Evolutionary conservation across 2,329 filamentous ascomycete genomes (phyloP).

Genomic region (Cryoendolithus antarcticus): DNA sequence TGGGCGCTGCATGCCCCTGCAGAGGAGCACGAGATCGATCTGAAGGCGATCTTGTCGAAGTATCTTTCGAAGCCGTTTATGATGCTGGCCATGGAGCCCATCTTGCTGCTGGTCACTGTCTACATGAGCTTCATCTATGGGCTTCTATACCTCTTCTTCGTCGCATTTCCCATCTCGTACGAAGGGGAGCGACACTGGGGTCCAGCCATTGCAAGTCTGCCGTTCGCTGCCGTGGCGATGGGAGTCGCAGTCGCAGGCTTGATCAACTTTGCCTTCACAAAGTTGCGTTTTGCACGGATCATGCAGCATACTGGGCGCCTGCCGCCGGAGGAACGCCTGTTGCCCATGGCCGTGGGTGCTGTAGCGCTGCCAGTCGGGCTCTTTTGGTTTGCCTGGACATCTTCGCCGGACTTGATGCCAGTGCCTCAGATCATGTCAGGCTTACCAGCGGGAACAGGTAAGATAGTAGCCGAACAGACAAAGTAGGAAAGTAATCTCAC

Average conservation of each 20-base stretch:
- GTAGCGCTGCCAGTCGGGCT: constrained; percentile 35
- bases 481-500: neutral
- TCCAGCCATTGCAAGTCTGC: constrained; percentile 27
- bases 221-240: constrained; percentile 31
- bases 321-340: constrained; percentile 31
- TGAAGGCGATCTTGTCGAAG: constrained; percentile 19
- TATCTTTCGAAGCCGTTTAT: constrained; percentile 28
- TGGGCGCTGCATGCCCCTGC: constrained; percentile 34
- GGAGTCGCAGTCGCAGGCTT: constrained; percentile 27
- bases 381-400: constrained; percentile 44
- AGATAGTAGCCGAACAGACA: neutral
- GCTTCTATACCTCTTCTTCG: constrained; percentile 34
- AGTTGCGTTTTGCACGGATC: constrained; percentile 10
- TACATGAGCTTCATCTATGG: constrained; percentile 25
- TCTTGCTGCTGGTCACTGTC: constrained; percentile 35
- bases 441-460: neutral
- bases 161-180: constrained; percentile 36
- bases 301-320: constrained; percentile 8
- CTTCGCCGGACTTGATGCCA: constrained; percentile 26
- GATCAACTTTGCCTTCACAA: constrained; percentile 6
- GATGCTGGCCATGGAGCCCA: constrained; percentile 38
- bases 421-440: constrained; percentile 29
- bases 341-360: constrained; percentile 39
- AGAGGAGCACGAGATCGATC: constrained; percentile 26
- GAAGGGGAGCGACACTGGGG: constrained; percentile 30